phyloP scores from a whole-genome alignment of 176 grass and related monocot genomes.

The Carex kokanica region DNA sequence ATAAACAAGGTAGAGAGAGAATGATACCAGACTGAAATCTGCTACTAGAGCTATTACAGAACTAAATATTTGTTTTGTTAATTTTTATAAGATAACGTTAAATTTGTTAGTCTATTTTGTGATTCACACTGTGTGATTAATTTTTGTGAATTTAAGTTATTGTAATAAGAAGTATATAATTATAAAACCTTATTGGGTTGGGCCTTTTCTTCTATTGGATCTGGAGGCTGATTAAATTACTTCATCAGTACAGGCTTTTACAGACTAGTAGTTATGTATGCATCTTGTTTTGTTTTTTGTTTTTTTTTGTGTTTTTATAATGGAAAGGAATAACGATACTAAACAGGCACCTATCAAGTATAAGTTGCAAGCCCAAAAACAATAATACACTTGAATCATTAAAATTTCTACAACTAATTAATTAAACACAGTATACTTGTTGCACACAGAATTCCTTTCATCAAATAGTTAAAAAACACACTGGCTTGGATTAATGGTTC shows the following conservation, averaged over 20 bases:
- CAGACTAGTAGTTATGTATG: neutral
- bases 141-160: neutral
- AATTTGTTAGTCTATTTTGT: neutral
- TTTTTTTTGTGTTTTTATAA: too few relatives aligned
- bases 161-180: neutral
- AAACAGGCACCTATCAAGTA: neutral
- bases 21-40: too few relatives aligned
- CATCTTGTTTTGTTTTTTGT: too few relatives aligned
- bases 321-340: neutral
- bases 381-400: neutral
- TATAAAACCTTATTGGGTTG: neutral
- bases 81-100: neutral
- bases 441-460: slow-evolving; percentile 5
- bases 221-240: neutral
- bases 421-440: neutral
- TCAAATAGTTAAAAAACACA: neutral
- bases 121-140: neutral
- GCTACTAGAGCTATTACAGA: too few relatives aligned
- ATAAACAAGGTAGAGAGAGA: too few relatives aligned
- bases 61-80: too few relatives aligned
- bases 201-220: neutral
- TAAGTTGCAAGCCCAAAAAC: neutral
- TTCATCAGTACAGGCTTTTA: neutral
- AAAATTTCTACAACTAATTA: slow-evolving; percentile 1
- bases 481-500: neutral